phyloP scores from a whole-genome alignment of 306 rosid genomes.

The Quillaja saponaria region DNA sequence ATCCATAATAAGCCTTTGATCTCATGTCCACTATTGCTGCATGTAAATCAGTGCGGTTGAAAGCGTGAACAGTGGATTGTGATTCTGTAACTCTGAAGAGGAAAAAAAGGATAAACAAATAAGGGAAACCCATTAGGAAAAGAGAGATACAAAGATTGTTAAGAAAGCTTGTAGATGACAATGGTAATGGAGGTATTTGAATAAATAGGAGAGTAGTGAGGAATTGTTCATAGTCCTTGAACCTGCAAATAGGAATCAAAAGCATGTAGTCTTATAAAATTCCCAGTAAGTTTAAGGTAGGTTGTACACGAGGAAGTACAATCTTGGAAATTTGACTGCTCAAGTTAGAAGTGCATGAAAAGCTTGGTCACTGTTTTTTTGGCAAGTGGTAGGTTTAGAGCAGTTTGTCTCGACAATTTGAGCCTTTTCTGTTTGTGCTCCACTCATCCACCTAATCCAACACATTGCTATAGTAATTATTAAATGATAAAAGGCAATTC shows the following conservation, averaged over 20 bases:
- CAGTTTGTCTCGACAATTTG: slow-evolving; percentile 1
- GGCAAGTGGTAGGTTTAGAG: neutral
- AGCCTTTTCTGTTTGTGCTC: slow-evolving; percentile 6
- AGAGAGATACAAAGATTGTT: neutral
- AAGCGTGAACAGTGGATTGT: slow-evolving; percentile 16
- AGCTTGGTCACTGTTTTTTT: neutral
- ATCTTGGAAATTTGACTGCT: slow-evolving; percentile 20
- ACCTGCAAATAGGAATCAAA: slow-evolving; percentile 15
- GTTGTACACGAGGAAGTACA: slow-evolving; percentile 38
- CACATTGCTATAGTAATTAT: neutral
- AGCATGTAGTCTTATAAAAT: slow-evolving; percentile 29
- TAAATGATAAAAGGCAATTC: neutral
- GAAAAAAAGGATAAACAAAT: slow-evolving; percentile 26
- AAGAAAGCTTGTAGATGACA: slow-evolving; percentile 4
- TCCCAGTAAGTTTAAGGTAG: slow-evolving; percentile 28
- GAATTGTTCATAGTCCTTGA: neutral
- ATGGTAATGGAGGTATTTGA: slow-evolving; percentile 14
- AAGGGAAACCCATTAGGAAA: slow-evolving; percentile 27
- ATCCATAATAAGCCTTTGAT: slow-evolving; percentile 45
- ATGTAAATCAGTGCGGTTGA: slow-evolving; percentile 41
- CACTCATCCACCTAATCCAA: neutral
- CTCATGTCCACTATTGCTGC: slow-evolving; percentile 54
- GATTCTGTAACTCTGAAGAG: slow-evolving; percentile 35
- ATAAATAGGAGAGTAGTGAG: slow-evolving; percentile 33
- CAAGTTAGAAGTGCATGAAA: slow-evolving; percentile 14